Conservation (phyloP, 2,329 filamentous ascomycete genomes). For the Gaeumannomyces sp. region DNA sequence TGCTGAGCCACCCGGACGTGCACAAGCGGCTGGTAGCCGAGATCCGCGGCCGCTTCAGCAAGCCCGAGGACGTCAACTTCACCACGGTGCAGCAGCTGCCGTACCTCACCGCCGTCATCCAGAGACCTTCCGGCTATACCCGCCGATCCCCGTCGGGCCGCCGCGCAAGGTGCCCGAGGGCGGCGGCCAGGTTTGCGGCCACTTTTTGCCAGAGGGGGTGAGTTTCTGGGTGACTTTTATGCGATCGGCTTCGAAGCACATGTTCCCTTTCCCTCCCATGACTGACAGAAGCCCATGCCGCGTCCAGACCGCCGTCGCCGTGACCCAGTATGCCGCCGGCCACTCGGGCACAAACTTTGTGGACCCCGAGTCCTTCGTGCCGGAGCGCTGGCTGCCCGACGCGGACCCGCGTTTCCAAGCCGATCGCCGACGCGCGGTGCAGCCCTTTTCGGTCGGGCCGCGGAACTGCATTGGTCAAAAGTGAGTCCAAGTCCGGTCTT, state of each 20-base stretch:
- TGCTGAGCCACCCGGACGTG: slow-evolving; percentile 30
- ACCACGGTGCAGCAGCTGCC: slow-evolving; percentile 21
- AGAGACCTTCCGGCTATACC: slow-evolving; percentile 31
- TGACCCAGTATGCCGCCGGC: slow-evolving; percentile 39
- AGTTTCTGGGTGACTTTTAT: background rate
- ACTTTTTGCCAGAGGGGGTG: slow-evolving; percentile 2
- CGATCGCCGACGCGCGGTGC: slow-evolving; percentile 37
- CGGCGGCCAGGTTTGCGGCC: slow-evolving; percentile 1
- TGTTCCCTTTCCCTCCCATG: background rate
- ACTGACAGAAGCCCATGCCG: slow-evolving; percentile 19
- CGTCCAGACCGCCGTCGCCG: slow-evolving; percentile 32
- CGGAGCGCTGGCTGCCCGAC: slow-evolving; percentile 38
- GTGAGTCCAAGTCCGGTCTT: slow-evolving; percentile 25
- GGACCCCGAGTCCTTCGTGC: slow-evolving; percentile 37
- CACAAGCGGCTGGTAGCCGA: slow-evolving; percentile 33
- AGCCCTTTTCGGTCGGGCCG: slow-evolving; percentile 43
- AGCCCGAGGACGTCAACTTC: slow-evolving; percentile 26
- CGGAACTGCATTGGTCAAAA: slow-evolving; percentile 45
- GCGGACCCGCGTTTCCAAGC: slow-evolving; percentile 27
- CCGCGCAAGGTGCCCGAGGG: slow-evolving; percentile 27
- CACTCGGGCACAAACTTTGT: slow-evolving; percentile 36
- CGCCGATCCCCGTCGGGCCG: slow-evolving; percentile 23
- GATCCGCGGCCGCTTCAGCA: slow-evolving; percentile 32
- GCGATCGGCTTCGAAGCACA: too few species aligned
- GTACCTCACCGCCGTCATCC: slow-evolving; percentile 29